phyloP scores from a whole-genome alignment of 768 basidiomycete genomes.

The Mrakia blollopis region DNA sequence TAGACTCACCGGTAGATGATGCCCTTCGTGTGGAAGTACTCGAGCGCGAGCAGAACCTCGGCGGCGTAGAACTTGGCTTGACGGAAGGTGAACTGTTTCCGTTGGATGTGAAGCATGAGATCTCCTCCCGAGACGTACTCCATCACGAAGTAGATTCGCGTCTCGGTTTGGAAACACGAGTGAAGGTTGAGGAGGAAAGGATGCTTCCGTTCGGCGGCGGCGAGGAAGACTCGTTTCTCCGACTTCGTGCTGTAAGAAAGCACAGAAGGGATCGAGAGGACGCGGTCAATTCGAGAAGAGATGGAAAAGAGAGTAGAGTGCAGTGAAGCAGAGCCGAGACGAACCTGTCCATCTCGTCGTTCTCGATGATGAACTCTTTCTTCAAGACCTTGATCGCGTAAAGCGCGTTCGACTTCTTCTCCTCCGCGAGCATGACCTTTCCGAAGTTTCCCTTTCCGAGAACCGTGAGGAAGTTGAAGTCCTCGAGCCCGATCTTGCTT shows the following conservation, averaged over 20 bases:
- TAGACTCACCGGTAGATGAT: constrained; percentile 84
- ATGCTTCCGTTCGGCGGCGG: constrained; percentile 94
- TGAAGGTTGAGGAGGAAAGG: constrained; percentile 95
- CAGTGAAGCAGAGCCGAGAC: constrained; percentile 31
- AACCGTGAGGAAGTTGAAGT: constrained; percentile 98
- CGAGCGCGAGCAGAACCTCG: constrained; percentile 88
- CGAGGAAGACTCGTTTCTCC: constrained; percentile 95
- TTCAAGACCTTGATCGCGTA: constrained; percentile 99
- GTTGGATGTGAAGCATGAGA: constrained; percentile 98
- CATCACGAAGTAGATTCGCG: constrained; percentile 97
- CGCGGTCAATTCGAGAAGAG: not conserved
- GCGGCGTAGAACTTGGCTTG: constrained; percentile 99
- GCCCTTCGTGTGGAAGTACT: constrained; percentile 98
- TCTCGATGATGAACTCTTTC: constrained; percentile 99
- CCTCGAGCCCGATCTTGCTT: constrained; percentile 83
- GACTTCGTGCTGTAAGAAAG: constrained; percentile 75
- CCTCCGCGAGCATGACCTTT: constrained; percentile 99
- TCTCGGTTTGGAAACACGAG: constrained; percentile 99
- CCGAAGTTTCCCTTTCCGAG: constrained; percentile 99
- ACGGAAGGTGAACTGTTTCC: constrained; percentile 95
- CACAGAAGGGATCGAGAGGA: not conserved
- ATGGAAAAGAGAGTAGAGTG: not conserved
- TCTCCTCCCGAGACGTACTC: constrained; percentile 99
- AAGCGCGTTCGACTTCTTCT: constrained; percentile 80
- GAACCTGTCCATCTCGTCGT: constrained; percentile 98